These are phyloP conservation scores for Eucalyptus guilfoylei DNA, from an alignment of 345 rosid genomes.

Conservation along the genomic window DNA sequence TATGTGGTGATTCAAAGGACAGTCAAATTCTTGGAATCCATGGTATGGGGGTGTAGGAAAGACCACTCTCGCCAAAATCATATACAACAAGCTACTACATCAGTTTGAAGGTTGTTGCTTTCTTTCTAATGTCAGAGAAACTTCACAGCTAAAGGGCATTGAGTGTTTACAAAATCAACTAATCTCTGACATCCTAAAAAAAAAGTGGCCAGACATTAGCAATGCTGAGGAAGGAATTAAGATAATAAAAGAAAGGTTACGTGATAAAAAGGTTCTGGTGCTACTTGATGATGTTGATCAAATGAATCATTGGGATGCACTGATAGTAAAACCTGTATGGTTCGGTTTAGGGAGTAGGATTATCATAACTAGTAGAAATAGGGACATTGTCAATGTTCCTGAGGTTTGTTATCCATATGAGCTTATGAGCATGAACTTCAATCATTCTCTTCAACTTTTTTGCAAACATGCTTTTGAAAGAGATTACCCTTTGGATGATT, in stretches of 20 bases:
- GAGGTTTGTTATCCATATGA: not conserved
- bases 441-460: not conserved
- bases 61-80: not conserved
- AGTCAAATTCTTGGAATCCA: fast-evolving
- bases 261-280: not conserved
- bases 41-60: not conserved
- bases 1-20: not conserved
- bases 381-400: not conserved
- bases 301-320: not conserved
- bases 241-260: not conserved
- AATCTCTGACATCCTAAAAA: not conserved
- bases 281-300: not conserved
- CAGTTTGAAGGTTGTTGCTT: fast-evolving
- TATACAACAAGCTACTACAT: not conserved
- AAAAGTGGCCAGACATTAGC: not conserved
- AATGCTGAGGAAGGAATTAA: not conserved
- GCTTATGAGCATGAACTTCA: not conserved
- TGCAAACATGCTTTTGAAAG: not conserved
- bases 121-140: not conserved
- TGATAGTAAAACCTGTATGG: not conserved
- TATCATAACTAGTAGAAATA: not conserved
- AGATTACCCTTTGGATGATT: not conserved
- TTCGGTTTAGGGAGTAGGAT: not conserved
- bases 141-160: not conserved
- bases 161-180: not conserved